phyloP scores from a whole-genome alignment of 176 grass and related monocot species.

The Secale cereale region DNA sequence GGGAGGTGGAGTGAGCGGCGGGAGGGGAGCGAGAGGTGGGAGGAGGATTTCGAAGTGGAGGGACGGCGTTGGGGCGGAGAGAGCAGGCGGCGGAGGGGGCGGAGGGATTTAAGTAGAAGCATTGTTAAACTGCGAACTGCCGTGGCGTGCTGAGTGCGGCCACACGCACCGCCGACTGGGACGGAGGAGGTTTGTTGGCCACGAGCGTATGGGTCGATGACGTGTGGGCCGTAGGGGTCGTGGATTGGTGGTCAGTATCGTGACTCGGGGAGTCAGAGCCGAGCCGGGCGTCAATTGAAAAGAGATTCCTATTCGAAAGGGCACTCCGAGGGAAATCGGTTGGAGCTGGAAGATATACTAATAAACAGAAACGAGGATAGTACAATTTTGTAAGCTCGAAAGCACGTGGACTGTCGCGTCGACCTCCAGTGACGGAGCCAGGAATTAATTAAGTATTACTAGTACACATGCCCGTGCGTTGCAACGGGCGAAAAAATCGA shows the following conservation, averaged over 20 bases:
- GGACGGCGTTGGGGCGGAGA: not conserved
- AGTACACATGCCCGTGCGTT: no score
- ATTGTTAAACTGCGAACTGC: not conserved
- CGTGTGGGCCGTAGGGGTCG: not conserved
- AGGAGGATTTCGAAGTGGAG: not conserved
- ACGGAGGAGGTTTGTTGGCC: not conserved
- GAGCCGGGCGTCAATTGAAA: not conserved
- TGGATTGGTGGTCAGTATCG: not conserved
- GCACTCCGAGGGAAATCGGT: not conserved
- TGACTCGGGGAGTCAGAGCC: not conserved
- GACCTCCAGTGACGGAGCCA: no score
- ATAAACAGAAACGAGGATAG: no score
- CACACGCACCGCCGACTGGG: not conserved
- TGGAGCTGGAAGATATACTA: not conserved
- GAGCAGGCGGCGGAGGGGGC: not conserved
- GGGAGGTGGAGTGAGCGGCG: not conserved
- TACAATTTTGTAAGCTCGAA: no score
- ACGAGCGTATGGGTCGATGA: not conserved
- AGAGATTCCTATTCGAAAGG: not conserved
- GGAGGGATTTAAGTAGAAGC: constrained; percentile 13
- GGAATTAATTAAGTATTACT: no score
- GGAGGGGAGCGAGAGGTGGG: not conserved
- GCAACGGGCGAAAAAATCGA: no score
- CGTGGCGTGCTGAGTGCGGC: not conserved
- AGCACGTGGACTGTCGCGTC: no score